A percentile compares a stretch with the other conserved stretches of the same genome.
Conservation (phyloP, 768 basidiomycete genomes). For the Termitomyces sp. region DNA sequence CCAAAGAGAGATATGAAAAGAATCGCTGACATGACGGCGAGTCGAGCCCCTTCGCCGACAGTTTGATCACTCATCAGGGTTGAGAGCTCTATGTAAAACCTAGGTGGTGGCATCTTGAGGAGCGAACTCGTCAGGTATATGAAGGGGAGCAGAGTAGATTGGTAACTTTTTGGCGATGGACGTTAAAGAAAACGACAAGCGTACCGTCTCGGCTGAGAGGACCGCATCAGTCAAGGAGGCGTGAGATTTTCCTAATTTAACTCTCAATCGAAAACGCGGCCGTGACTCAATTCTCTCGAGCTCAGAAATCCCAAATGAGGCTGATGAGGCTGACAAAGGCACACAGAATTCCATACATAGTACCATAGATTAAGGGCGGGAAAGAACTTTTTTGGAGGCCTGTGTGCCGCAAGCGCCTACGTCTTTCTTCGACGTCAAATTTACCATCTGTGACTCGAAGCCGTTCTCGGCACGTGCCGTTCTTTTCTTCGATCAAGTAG, state of each 20-base stretch:
- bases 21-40: constrained; percentile 43
- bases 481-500: neutral
- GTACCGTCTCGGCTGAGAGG: neutral
- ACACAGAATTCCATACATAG: neutral
- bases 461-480: neutral
- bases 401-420: neutral
- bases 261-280: too few relatives aligned
- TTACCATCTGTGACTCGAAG: neutral
- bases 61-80: neutral
- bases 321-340: neutral
- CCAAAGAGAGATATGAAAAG: constrained; percentile 61
- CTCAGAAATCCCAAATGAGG: neutral
- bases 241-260: neutral
- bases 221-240: constrained; percentile 12
- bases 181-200: neutral
- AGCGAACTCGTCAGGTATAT: neutral
- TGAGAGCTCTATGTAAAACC: neutral
- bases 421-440: neutral
- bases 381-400: neutral
- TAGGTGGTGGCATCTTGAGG: neutral
- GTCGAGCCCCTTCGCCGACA: constrained; percentile 9
- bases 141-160: neutral
- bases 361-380: neutral
- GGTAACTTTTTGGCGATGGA: neutral
- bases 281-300: neutral